Conservation (phyloP, 179 eudicot genomes). For the Corrigiola litoralis region DNA sequence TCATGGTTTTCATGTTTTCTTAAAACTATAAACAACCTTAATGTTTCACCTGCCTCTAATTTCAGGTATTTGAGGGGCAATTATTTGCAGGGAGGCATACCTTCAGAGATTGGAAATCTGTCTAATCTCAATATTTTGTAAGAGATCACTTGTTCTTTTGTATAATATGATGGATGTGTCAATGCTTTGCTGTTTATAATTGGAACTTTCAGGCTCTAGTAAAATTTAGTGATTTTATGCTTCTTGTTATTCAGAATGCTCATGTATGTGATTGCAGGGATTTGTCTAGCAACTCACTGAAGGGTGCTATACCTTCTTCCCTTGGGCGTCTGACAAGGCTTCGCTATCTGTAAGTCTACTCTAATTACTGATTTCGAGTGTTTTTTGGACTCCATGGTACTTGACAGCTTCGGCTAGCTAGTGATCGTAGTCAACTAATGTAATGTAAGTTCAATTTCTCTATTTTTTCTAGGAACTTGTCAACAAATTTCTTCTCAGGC, state of each 20-base stretch:
- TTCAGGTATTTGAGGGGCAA: slow-evolving; percentile 82
- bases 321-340: slow-evolving; percentile 78
- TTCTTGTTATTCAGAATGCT: not conserved
- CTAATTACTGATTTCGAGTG: not conserved
- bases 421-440: not conserved
- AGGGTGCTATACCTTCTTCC: slow-evolving; percentile 91
- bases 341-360: slow-evolving; percentile 57
- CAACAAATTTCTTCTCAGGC: slow-evolving; percentile 84
- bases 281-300: slow-evolving; percentile 79
- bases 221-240: too few species aligned
- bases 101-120: slow-evolving; percentile 81
- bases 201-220: too few species aligned
- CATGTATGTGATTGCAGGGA: slow-evolving; percentile 45
- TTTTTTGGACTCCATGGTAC: not conserved
- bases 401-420: not conserved
- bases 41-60: not conserved
- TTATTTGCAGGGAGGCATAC: slow-evolving; percentile 95
- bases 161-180: too few species aligned
- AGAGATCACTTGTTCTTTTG: slow-evolving; percentile 14
- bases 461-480: slow-evolving; percentile 61
- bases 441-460: too few species aligned
- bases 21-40: not conserved
- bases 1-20: not conserved
- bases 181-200: too few species aligned
- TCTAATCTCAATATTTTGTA: slow-evolving; percentile 74